phyloP scores from a whole-genome alignment of 2,329 filamentous ascomycete genomes.

The Scedosporium apiospermum region DNA sequence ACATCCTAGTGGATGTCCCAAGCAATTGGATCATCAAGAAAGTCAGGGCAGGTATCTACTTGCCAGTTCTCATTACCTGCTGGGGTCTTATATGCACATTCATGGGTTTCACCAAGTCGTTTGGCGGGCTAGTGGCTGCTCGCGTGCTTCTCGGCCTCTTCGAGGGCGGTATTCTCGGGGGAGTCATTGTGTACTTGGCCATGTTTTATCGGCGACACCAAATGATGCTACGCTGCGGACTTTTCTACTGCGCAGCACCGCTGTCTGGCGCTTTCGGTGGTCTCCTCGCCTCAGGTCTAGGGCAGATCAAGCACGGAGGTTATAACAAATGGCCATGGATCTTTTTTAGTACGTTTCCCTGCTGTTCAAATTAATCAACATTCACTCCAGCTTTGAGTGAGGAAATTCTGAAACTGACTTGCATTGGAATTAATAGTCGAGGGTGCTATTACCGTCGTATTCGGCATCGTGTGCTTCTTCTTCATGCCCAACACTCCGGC shows the following conservation, averaged over 20 bases:
- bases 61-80: slow-evolving; percentile 12
- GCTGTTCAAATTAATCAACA: too few relatives aligned
- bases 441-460: slow-evolving; percentile 23
- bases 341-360: slow-evolving; percentile 45
- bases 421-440: slow-evolving; percentile 29
- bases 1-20: slow-evolving; percentile 15
- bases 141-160: slow-evolving; percentile 14
- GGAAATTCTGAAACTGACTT: slow-evolving; percentile 19
- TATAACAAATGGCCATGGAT: slow-evolving; percentile 35
- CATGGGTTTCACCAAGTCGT: slow-evolving; percentile 14
- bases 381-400: too few relatives aligned
- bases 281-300: slow-evolving; percentile 32
- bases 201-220: slow-evolving; percentile 17
- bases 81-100: slow-evolving; percentile 15
- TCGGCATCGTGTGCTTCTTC: slow-evolving; percentile 22
- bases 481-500: slow-evolving; percentile 28
- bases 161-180: slow-evolving; percentile 15
- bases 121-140: slow-evolving; percentile 12
- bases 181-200: slow-evolving; percentile 15
- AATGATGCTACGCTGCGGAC: slow-evolving; percentile 13
- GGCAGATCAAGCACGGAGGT: slow-evolving; percentile 24
- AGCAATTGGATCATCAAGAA: slow-evolving; percentile 14
- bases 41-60: slow-evolving; percentile 13
- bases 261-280: slow-evolving; percentile 56
- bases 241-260: slow-evolving; percentile 48